These are phyloP conservation scores for Tulasnella calospora DNA, from an alignment of 768 basidiomycete species.

Conservation along the genomic window DNA sequence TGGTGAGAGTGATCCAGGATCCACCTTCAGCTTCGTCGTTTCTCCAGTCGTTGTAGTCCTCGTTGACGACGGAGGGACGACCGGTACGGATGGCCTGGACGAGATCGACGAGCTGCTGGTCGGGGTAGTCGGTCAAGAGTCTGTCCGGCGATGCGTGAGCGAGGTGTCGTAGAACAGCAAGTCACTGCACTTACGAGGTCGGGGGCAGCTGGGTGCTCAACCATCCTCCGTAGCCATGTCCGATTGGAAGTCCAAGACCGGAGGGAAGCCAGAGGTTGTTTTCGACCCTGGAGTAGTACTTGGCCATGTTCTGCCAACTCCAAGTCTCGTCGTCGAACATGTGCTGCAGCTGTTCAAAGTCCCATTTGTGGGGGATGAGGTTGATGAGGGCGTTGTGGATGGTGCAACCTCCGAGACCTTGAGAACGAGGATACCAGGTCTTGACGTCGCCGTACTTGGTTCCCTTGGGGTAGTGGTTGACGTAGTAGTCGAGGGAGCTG, in stretches of 20 bases:
- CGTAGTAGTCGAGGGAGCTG: constrained; percentile 14
- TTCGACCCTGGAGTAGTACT: constrained; percentile 16
- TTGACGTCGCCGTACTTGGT: neutral
- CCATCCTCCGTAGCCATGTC: constrained; percentile 23
- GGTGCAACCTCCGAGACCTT: constrained; percentile 10
- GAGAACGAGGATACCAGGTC: constrained; percentile 21
- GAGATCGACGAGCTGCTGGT: constrained; percentile 17
- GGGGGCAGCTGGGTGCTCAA: constrained; percentile 7
- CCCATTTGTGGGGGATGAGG: constrained; percentile 24
- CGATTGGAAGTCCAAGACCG: neutral
- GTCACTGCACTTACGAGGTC: neutral
- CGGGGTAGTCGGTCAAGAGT: constrained; percentile 18
- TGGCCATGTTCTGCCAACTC: constrained; percentile 7
- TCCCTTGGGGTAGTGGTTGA: constrained; percentile 15
- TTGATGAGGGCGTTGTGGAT: constrained; percentile 24
- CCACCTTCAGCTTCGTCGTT: constrained; percentile 22
- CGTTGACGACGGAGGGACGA: neutral
- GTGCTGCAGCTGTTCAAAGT: neutral
- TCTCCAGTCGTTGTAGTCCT: constrained; percentile 5
- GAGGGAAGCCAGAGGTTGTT: constrained; percentile 19
- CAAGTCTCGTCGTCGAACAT: constrained; percentile 7
- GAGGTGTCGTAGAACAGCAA: neutral
- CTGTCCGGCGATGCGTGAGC: neutral
- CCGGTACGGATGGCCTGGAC: neutral
- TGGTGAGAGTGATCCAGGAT: constrained; percentile 8